Evolutionary conservation across 2,329 filamentous ascomycete genomes (phyloP).

Genomic region (Nigrospora osmanthi): DNA sequence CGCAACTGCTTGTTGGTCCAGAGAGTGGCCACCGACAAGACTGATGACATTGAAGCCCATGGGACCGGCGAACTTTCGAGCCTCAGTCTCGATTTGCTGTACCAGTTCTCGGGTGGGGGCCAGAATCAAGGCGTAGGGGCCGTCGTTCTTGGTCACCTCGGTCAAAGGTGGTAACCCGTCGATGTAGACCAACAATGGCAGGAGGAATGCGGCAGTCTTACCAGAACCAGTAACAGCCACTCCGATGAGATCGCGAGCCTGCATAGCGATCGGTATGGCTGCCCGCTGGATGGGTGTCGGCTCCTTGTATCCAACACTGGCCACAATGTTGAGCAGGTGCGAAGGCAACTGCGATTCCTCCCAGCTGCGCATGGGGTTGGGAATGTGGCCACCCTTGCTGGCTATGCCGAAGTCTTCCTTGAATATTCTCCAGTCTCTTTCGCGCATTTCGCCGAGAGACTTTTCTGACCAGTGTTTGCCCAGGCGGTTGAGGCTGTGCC

Average conservation of each 20-base stretch:
- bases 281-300: constrained; percentile 89
- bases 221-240: constrained; percentile 96
- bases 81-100: constrained; percentile 93
- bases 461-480: constrained; percentile 98
- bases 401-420: constrained; percentile 98
- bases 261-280: constrained; percentile 88
- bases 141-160: constrained; percentile 83
- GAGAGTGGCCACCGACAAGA: constrained; percentile 92
- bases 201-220: constrained; percentile 91
- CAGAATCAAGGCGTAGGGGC: constrained; percentile 93
- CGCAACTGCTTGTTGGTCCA: constrained; percentile 89
- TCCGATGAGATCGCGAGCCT: constrained; percentile 92
- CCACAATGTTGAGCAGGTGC: constrained; percentile 72
- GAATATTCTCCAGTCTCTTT: constrained; percentile 98
- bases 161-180: constrained; percentile 79
- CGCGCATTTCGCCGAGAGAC: constrained; percentile 84
- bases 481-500: constrained; percentile 63
- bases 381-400: constrained; percentile 85
- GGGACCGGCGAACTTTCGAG: constrained; percentile 82
- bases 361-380: constrained; percentile 96
- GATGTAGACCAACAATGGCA: constrained; percentile 92
- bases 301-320: constrained; percentile 81
- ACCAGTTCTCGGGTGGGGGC: constrained; percentile 95
- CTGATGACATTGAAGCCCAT: constrained; percentile 92
- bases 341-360: constrained; percentile 73